Percentiles rank a stretch among this genome's conserved stretches.
Conservation (phyloP, 2,329 filamentous ascomycete species). For the Clonostachys sp. region DNA sequence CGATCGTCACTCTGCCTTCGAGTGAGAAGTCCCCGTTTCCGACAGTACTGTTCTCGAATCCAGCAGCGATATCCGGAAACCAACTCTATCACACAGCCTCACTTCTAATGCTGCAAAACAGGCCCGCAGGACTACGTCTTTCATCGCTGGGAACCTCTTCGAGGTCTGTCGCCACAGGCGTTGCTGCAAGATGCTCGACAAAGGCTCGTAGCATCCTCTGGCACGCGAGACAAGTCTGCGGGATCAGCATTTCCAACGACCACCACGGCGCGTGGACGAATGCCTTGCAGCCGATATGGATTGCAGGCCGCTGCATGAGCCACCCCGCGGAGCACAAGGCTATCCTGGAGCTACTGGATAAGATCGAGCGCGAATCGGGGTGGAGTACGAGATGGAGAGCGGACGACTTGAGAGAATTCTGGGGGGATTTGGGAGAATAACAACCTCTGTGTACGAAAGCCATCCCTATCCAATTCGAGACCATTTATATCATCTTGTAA, state of each 20-base stretch:
- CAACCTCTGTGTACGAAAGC: too few relatives aligned
- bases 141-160: slow-evolving; percentile 12
- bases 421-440: background rate
- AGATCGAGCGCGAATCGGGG: slow-evolving; percentile 1
- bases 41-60: slow-evolving; percentile 43
- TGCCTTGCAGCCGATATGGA: slow-evolving; percentile 47
- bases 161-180: background rate
- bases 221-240: slow-evolving; percentile 48
- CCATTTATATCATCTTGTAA: too few relatives aligned
- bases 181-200: background rate
- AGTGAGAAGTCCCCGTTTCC: slow-evolving; percentile 42
- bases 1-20: slow-evolving; percentile 24
- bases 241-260: slow-evolving; percentile 45
- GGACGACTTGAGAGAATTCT: slow-evolving; percentile 1
- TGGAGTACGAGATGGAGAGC: slow-evolving; percentile 1
- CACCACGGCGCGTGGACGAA: slow-evolving; percentile 51
- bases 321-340: slow-evolving; percentile 33
- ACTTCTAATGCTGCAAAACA: slow-evolving; percentile 43
- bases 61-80: slow-evolving; percentile 47
- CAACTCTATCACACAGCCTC: slow-evolving; percentile 50
- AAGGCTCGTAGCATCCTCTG: slow-evolving; percentile 33
- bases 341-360: slow-evolving; percentile 31
- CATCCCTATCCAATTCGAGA: too few relatives aligned
- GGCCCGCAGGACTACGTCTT: slow-evolving; percentile 31
- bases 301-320: slow-evolving; percentile 46